Evolutionary conservation across 257 asterid genomes (phyloP), one percentile per base, ranked within the genome.

Genomic region (Solanum pinnatisectum): DNA sequence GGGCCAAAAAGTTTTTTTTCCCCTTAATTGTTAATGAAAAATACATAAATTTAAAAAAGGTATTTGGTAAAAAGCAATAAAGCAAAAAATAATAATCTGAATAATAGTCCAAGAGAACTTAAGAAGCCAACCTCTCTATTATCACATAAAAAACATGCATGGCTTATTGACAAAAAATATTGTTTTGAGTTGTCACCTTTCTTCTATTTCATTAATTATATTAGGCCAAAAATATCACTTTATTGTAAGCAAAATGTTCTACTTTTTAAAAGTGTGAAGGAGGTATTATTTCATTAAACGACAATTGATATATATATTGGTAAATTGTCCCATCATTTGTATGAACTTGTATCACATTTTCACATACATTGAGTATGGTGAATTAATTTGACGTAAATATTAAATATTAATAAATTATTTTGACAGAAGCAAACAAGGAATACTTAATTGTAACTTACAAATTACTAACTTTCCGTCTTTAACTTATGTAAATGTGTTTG

Each of bases 281-380:
- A 84, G 59, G 7, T 36, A 85, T 76, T 37, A 87, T 84, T 86
- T 83, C 79, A 84, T 85, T 82, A 87, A 88, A 91, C 87, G 90
- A 91, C 95, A 92, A 90, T 59, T 81, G 49, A 42, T 42, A 44
- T 32, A 32, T 39, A 25, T 39, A 90, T 90, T 90, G 92, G 65
- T 92, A 86, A 42, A 78, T 87, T 87, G 91, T 91, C 93, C 68
- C 88, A 84, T 87, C 73, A 40, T 87, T 74, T 87, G 36, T 67
- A 67, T 67, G 10, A 67, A 67, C 18, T 67, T 67, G 6, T 67
- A 12, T 67, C 18, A 27, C 74, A 67, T 67, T 67, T 65, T 68
- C 36, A 27, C 36, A 25, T 67, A 27, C 36, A 25, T 67, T 5
- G 59, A 14, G 59, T 33, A 16, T 33, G 42, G 2, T 7, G 4